phyloP scores from a whole-genome alignment of 2,329 filamentous ascomycete genomes.

The Phaeophleospora eucalypticola region DNA sequence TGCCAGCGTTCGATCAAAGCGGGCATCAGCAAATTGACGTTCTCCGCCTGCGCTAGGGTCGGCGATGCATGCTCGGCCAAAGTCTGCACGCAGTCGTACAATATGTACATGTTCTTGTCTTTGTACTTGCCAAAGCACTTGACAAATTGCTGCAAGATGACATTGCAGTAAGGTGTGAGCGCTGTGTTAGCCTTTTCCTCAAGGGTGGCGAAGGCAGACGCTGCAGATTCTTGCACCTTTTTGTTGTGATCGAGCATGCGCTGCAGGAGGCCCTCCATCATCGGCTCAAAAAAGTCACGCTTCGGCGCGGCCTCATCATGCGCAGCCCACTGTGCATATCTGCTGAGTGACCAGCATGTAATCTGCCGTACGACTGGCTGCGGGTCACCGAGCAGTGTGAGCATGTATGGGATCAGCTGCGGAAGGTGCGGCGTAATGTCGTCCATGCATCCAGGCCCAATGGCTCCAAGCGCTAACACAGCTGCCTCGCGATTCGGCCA shows the following conservation, averaged over 20 bases:
- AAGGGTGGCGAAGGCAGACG: constrained; percentile 91
- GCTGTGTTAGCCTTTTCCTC: constrained; percentile 86
- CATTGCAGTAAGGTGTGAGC: constrained; percentile 78
- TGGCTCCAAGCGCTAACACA: constrained; percentile 87
- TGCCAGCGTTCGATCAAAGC: constrained; percentile 85
- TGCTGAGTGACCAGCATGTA: constrained; percentile 93
- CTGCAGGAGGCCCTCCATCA: constrained; percentile 93
- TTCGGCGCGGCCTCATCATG: constrained; percentile 65
- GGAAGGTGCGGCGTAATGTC: constrained; percentile 87
- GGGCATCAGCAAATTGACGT: constrained; percentile 87
- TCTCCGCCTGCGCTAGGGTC: constrained; percentile 71
- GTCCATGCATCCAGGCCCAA: constrained; percentile 89
- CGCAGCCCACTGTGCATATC: constrained; percentile 90
- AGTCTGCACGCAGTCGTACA: constrained; percentile 98
- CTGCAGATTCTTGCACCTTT: constrained; percentile 92
- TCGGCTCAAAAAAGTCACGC: constrained; percentile 79
- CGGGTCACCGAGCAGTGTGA: constrained; percentile 75
- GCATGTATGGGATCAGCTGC: constrained; percentile 83
- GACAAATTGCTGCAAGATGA: constrained; percentile 89
- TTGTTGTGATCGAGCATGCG: constrained; percentile 98
- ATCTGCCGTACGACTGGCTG: constrained; percentile 94
- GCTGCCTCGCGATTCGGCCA: constrained; percentile 94
- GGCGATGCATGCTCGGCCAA: constrained; percentile 86
- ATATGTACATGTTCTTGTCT: constrained; percentile 96
- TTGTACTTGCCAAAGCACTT: constrained; percentile 93